These are phyloP conservation scores for Hygrophorus pudorinus DNA, from an alignment of 768 basidiomycete genomes.

Conservation along the genomic window DNA sequence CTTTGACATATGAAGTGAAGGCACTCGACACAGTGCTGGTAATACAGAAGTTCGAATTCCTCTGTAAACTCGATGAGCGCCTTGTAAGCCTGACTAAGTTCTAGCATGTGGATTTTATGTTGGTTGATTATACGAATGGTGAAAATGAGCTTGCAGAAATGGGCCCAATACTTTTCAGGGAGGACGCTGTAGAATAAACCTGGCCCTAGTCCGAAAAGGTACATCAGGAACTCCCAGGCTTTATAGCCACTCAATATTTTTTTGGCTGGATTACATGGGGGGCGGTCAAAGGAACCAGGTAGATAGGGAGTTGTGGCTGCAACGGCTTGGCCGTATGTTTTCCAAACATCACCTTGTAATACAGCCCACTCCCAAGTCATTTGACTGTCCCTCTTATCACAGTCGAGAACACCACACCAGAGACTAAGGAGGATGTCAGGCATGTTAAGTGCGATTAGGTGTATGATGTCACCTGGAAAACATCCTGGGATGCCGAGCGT, in stretches of 20 bases:
- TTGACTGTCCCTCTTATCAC: slow-evolving; percentile 14
- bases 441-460: slow-evolving; percentile 16
- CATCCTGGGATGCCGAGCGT: slow-evolving; percentile 15
- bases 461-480: slow-evolving; percentile 23
- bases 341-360: slow-evolving; percentile 10
- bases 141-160: slow-evolving; percentile 5
- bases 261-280: slow-evolving; percentile 6
- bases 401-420: slow-evolving; percentile 16
- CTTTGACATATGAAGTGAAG: slow-evolving; percentile 5
- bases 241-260: slow-evolving; percentile 8
- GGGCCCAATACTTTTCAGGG: not conserved
- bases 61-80: not conserved
- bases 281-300: slow-evolving; percentile 5
- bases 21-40: not conserved
- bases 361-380: slow-evolving; percentile 22
- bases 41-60: slow-evolving; percentile 7
- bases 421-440: slow-evolving; percentile 10
- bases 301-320: slow-evolving; percentile 3
- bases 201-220: slow-evolving; percentile 4
- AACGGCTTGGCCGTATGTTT: slow-evolving; percentile 10
- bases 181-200: slow-evolving; percentile 3
- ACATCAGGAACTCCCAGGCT: slow-evolving; percentile 5
- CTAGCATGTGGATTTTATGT: not conserved
- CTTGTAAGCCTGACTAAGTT: slow-evolving; percentile 2
- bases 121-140: slow-evolving; percentile 4